Evolutionary conservation across 2,329 filamentous ascomycete species (phyloP).

Genomic region (Helminthosporium solani): DNA sequence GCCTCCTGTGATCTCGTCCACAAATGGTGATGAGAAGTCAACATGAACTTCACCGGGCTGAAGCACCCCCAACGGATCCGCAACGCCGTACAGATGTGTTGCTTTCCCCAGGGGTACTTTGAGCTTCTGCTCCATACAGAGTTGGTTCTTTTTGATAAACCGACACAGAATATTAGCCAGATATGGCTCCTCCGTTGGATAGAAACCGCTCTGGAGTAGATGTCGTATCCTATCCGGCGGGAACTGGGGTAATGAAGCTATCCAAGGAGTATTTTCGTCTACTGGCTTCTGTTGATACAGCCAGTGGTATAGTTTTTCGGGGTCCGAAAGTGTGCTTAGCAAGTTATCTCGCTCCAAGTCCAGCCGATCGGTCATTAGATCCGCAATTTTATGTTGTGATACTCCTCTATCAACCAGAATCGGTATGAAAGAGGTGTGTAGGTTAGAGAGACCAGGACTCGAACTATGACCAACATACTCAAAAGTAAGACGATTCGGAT

Average conservation of each 20-base stretch:
- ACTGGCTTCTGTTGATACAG: constrained; percentile 38
- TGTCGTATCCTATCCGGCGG: constrained; percentile 30
- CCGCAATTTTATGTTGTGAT: constrained; percentile 47
- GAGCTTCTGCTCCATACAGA: constrained; percentile 56
- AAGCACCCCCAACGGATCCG: constrained; percentile 64
- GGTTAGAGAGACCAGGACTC: constrained; percentile 52
- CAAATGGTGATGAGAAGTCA: constrained; percentile 64
- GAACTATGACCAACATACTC: constrained; percentile 59
- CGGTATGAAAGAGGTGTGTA: constrained; percentile 70
- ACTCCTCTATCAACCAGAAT: constrained; percentile 64
- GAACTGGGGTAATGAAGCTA: constrained; percentile 25
- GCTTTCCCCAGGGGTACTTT: constrained; percentile 63
- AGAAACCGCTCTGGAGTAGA: constrained; percentile 55
- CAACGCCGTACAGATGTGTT: constrained; percentile 65
- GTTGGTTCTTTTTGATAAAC: constrained; percentile 55
- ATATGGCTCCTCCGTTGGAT: constrained; percentile 50
- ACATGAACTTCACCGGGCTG: constrained; percentile 67
- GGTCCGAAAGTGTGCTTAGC: constrained; percentile 53
- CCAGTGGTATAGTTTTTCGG: constrained; percentile 54
- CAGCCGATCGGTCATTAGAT: constrained; percentile 54
- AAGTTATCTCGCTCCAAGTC: constrained; percentile 55
- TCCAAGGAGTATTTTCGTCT: constrained; percentile 24
- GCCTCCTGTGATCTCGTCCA: constrained; percentile 54
- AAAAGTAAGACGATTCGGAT: constrained; percentile 60
- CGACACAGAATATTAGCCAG: constrained; percentile 52